phyloP scores from a whole-genome alignment of 768 basidiomycete species.

The Lactarius akahatsu region DNA sequence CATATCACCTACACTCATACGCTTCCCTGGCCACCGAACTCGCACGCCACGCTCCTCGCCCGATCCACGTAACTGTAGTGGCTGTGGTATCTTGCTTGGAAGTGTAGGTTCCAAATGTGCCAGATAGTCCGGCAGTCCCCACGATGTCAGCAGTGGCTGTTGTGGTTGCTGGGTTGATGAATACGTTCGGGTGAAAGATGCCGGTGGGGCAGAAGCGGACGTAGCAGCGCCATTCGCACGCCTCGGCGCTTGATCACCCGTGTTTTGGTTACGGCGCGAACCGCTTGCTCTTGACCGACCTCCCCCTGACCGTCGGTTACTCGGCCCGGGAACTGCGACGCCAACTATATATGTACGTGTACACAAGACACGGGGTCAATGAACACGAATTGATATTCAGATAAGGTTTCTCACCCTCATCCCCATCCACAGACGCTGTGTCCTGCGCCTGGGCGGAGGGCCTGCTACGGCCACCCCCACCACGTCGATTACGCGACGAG shows the following conservation, averaged over 20 bases:
- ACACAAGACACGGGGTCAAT: neutral
- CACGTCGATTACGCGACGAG: constrained; percentile 34
- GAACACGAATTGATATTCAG: constrained; percentile 38
- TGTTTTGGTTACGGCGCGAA: constrained; percentile 47
- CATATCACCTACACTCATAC: constrained; percentile 97
- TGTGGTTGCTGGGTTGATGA: constrained; percentile 57
- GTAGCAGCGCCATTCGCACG: constrained; percentile 38
- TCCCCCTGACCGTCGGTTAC: constrained; percentile 47
- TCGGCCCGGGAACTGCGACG: constrained; percentile 17
- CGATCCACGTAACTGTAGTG: constrained; percentile 64
- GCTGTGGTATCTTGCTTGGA: constrained; percentile 70
- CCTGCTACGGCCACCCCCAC: constrained; percentile 34
- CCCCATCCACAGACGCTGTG: constrained; percentile 48
- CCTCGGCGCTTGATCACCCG: constrained; percentile 30
- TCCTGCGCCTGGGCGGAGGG: constrained; percentile 34
- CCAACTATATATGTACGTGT: constrained; percentile 4
- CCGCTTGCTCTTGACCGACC: constrained; percentile 44
- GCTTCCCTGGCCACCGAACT: constrained; percentile 90
- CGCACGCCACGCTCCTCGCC: constrained; percentile 74
- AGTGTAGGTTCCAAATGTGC: constrained; percentile 82
- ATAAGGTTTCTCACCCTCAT: constrained; percentile 54
- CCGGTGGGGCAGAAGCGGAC: constrained; percentile 39
- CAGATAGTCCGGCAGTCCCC: constrained; percentile 93
- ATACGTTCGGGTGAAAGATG: constrained; percentile 56
- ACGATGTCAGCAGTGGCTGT: constrained; percentile 77